Conservation (phyloP, 192 early-diverging fungal genomes). For the Gorgonomyces haynaldii region DNA sequence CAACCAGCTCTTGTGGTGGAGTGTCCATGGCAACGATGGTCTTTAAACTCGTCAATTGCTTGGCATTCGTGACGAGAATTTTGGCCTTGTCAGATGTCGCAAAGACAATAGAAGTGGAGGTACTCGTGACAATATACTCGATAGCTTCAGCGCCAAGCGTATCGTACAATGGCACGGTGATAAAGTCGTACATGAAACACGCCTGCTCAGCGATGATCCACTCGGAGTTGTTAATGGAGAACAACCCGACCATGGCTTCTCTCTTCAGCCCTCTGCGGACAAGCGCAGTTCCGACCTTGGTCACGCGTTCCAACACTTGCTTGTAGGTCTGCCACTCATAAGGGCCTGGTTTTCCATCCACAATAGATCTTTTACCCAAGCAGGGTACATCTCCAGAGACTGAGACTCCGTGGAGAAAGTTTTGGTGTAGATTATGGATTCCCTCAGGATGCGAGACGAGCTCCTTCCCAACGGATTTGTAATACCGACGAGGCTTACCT, state of each 20-base stretch:
- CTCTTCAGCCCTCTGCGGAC: slow-evolving; percentile 19
- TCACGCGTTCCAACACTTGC: slow-evolving; percentile 43
- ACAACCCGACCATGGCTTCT: slow-evolving; percentile 50
- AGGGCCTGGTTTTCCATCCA: slow-evolving; percentile 41
- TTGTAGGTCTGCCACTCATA: slow-evolving; percentile 62
- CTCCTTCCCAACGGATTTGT: too few species aligned
- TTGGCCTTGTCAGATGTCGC: slow-evolving; percentile 33
- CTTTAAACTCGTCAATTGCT: not conserved
- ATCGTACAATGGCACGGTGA: slow-evolving; percentile 74
- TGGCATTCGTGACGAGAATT: slow-evolving; percentile 14
- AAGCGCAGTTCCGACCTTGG: too few species aligned
- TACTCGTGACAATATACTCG: slow-evolving; percentile 72
- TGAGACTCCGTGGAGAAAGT: slow-evolving; percentile 57
- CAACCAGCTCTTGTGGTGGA: slow-evolving; percentile 2
- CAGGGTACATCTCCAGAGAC: slow-evolving; percentile 35
- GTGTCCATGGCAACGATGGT: slow-evolving; percentile 8
- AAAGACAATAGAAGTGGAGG: slow-evolving; percentile 51
- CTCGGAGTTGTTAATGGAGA: slow-evolving; percentile 63
- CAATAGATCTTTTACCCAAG: slow-evolving; percentile 37
- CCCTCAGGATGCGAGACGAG: slow-evolving; percentile 21
- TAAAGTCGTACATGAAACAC: slow-evolving; percentile 11
- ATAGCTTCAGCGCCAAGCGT: slow-evolving; percentile 76
- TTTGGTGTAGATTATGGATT: slow-evolving; percentile 62
- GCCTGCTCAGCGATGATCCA: too few species aligned
- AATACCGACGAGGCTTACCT: too few species aligned